Conservation (phyloP, 768 basidiomycete genomes). For the Leccinum barrowsii region DNA sequence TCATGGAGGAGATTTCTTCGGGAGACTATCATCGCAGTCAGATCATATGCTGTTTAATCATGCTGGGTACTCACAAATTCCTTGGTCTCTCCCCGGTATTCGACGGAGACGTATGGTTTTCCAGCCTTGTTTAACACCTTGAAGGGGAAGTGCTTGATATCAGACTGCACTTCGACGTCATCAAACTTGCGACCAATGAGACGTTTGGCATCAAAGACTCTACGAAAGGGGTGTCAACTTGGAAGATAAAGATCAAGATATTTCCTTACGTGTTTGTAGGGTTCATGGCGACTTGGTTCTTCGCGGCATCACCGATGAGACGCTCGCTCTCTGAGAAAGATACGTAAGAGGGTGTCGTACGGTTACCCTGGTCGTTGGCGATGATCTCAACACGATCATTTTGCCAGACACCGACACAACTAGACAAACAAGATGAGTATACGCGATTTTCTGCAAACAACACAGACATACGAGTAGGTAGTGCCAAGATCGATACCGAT, state of each 20-base stretch:
- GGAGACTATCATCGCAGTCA: constrained; percentile 59
- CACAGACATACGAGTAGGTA: constrained; percentile 75
- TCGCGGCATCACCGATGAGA: constrained; percentile 98
- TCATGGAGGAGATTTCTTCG: constrained; percentile 98
- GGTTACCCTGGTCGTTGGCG: constrained; percentile 92
- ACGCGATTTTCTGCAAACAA: neutral
- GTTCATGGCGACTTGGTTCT: constrained; percentile 99
- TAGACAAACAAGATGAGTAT: constrained; percentile 29
- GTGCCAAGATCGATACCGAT: constrained; percentile 91
- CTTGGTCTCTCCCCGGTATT: constrained; percentile 92
- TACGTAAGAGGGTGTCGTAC: constrained; percentile 94
- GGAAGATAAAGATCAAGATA: neutral
- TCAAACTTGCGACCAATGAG: constrained; percentile 92
- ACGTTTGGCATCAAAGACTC: constrained; percentile 98
- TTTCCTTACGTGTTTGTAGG: constrained; percentile 74
- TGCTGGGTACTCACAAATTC: constrained; percentile 65
- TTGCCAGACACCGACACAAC: constrained; percentile 99
- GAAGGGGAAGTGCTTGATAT: constrained; percentile 94
- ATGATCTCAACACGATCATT: constrained; percentile 99
- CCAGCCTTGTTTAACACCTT: constrained; percentile 79
- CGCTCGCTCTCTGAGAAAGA: constrained; percentile 94
- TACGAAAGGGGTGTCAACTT: constrained; percentile 27
- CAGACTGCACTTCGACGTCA: constrained; percentile 79
- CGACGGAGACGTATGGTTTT: constrained; percentile 85
- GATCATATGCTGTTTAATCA: constrained; percentile 2